phyloP scores from a whole-genome alignment of 2,329 filamentous ascomycete genomes.

The Fonsecaea erecta region DNA sequence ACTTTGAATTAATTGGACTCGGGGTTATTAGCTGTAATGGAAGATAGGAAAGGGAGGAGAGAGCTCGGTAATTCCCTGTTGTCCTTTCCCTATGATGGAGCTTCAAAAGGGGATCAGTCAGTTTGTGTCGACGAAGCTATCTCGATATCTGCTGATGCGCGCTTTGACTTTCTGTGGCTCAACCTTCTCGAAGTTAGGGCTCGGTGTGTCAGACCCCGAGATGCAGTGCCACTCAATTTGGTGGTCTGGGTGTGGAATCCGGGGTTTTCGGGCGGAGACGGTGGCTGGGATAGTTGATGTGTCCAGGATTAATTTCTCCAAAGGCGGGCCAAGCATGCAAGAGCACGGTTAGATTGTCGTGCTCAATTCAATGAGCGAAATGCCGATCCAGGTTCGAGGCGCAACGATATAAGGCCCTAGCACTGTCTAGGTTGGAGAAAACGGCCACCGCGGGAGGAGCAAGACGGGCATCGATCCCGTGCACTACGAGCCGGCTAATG shows the following conservation, averaged over 20 bases:
- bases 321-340: constrained; percentile 5
- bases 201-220: constrained; percentile 20
- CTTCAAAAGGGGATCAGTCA: too few species aligned
- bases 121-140: too few species aligned
- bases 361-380: constrained; percentile 5
- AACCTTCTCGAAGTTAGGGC: constrained; percentile 13
- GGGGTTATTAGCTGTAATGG: neutral
- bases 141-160: neutral
- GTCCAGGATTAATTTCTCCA: neutral
- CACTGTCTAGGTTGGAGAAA: constrained; percentile 11
- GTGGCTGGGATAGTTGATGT: constrained; percentile 7
- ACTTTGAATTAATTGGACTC: neutral
- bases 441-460: constrained; percentile 1
- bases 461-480: constrained; percentile 2
- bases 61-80: neutral
- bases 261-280: constrained; percentile 10
- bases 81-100: too few species aligned
- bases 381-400: constrained; percentile 17
- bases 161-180: neutral
- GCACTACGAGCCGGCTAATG: neutral
- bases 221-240: neutral
- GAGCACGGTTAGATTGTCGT: neutral
- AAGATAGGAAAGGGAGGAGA: neutral
- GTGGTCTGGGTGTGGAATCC: constrained; percentile 5
- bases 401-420: constrained; percentile 11